Evolutionary conservation across 73 alveolate species (phyloP), one percentile per base, ranked within the genome.

Genomic region (Uronychia binucleata): DNA sequence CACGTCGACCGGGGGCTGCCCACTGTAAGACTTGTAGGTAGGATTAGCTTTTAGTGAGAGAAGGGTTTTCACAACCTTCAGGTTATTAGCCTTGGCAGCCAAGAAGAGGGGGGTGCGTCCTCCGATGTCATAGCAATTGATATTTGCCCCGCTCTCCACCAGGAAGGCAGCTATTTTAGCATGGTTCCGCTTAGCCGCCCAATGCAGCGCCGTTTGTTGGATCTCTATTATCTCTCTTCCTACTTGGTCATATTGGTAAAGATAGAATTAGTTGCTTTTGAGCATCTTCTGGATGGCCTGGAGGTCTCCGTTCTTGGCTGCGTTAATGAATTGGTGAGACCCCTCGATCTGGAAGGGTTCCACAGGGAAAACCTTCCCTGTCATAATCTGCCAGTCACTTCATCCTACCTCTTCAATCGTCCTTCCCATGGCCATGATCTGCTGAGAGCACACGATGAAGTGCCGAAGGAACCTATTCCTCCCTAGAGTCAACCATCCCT

Each of bases 131-230:
- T 59, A 74, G 0, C 88, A 75, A 67, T 88, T 85, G 0, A 88
- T 79, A 33, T 58, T 58, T 1, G 94, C 75, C 28, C 82, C 83
- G 27, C 77, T 32, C 28, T 28, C 1, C 0, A 81, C 57, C n/a
- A 88, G 74, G 1, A 82, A 46, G n/a, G 35, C 33, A 0, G 46
- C 31, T 1, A 88, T 30, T 33, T 81, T 83, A 33, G 90, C 57
- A 31, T 75, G 33, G 74, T 75, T 77, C 34, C 94, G 30, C 74
- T 88, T 88, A 0, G 90, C 90, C 13, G 94, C 94, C 87, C 87
- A 82, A 75, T 88, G 94, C 0, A 88, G 77, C 1, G 84, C 85
- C 0, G 87, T 79, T 74, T 88, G 80, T 35, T 81, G 89, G 28
- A 58, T n/a, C n/a, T 59, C 5, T 46, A 11, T 11, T 19, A 11